These are phyloP conservation scores for Candida ipomoeae DNA, from an alignment of 805 yeast genomes.

Conservation along the genomic window DNA sequence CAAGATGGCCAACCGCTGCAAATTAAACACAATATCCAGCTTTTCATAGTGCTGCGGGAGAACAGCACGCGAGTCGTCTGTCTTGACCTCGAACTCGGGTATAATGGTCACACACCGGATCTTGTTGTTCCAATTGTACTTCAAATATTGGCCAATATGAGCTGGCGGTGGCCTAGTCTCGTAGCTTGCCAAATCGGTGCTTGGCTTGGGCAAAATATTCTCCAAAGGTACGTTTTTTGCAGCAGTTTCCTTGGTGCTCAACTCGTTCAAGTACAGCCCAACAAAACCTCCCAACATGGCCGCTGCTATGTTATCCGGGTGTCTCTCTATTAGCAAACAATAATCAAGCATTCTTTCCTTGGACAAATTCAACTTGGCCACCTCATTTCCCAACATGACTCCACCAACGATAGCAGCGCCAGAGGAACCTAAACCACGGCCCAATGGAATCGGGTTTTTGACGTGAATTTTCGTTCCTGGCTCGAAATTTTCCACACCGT, in stretches of 20 bases:
- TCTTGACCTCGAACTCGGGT: constrained; percentile 91
- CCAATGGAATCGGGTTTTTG: constrained; percentile 88
- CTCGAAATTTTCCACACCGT: constrained; percentile 73
- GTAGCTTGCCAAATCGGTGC: constrained; percentile 54
- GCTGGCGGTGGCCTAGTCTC: constrained; percentile 57
- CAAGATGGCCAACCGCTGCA: constrained; percentile 88
- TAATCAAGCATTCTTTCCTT: constrained; percentile 87
- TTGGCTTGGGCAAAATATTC: constrained; percentile 72
- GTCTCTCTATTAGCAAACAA: constrained; percentile 95
- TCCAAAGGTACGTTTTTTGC: constrained; percentile 81
- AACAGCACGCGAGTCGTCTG: constrained; percentile 87
- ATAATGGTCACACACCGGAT: constrained; percentile 88
- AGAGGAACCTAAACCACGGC: constrained; percentile 95
- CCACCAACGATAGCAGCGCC: constrained; percentile 99
- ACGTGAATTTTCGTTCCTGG: constrained; percentile 77
- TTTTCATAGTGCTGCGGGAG: constrained; percentile 76
- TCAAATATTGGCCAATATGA: constrained; percentile 83
- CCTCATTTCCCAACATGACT: constrained; percentile 80
- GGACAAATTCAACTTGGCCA: constrained; percentile 67
- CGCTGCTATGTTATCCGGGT: constrained; percentile 97
- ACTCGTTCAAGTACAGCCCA: constrained; percentile 85
- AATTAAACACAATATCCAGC: constrained; percentile 82
- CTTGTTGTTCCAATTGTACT: constrained; percentile 75
- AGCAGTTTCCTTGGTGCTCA: constrained; percentile 64
- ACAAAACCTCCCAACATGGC: constrained; percentile 99